Evolutionary conservation across 495 filamentous ascomycete species (phyloP).

Genomic region (Podospora appendiculata): DNA sequence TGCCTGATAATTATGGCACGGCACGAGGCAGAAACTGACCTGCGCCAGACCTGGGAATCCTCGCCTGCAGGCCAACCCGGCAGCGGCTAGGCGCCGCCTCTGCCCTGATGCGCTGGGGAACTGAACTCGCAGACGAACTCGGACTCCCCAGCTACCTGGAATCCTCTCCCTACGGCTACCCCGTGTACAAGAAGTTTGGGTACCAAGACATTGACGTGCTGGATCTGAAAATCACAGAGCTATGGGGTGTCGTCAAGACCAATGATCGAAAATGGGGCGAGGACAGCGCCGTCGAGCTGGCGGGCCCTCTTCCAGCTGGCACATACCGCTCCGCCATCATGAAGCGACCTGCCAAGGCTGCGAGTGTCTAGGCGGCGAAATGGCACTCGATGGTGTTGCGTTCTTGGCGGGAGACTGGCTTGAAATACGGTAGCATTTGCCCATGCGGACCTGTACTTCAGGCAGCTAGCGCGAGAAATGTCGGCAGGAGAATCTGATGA

Average conservation of each 20-base stretch:
- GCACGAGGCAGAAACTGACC: neutral
- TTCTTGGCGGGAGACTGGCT: no score
- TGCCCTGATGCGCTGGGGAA: constrained; percentile 17
- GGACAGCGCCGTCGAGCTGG: constrained; percentile 12
- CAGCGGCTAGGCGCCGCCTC: constrained; percentile 21
- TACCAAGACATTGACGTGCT: constrained; percentile 15
- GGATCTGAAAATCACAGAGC: constrained; percentile 16
- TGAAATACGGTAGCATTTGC: no score
- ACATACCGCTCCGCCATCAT: constrained; percentile 17
- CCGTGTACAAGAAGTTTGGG: constrained; percentile 18
- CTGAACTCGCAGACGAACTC: constrained; percentile 18
- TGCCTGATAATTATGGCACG: neutral
- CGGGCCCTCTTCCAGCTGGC: constrained; percentile 13
- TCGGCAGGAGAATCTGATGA: no score
- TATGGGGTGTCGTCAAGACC: constrained; percentile 8
- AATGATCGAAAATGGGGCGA: constrained; percentile 18
- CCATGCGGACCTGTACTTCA: no score
- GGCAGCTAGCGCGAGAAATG: no score
- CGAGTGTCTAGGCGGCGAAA: neutral
- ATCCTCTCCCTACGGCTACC: constrained; percentile 19
- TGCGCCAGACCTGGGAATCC: constrained; percentile 13
- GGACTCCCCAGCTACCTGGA: constrained; percentile 15
- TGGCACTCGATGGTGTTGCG: no score
- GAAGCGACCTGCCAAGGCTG: constrained; percentile 11
- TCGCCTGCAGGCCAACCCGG: constrained; percentile 12